Base-by-base conservation (phyloP, 2,329 filamentous ascomycete genomes). In the Colletotrichum falcatum region DNA sequence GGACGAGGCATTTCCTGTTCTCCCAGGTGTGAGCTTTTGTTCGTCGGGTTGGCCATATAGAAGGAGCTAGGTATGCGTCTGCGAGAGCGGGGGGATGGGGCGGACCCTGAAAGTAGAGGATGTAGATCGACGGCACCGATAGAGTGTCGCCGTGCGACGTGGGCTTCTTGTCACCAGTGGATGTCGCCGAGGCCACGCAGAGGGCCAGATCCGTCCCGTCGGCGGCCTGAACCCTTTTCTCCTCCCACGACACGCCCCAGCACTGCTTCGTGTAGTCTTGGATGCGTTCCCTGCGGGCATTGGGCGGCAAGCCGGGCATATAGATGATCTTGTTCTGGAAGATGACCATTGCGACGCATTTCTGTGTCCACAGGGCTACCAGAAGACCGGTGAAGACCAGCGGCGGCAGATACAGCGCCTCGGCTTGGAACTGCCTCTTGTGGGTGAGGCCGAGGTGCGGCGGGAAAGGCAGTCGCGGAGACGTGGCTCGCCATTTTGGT, bases 251-350 rank as follows among this genome's bases (percentile, higher is more conserved):
- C n/a, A 94, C 83, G 0, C 89, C 89, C 33, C 81, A 82, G 73
- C 90, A 93, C 46, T 87, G 83, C 5, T 79, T 77, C 33, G 82
- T 82, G 76, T 93, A 94, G 74, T 92, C 88, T 3, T 82, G 81
- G 46, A 95, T 90, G 66, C 81, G 89, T 81, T 94, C 91, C 30
- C 86, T 84, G 20, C 92, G 86, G 0, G 92, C 85, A 76, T 91
- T 91, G 2, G 92, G 92, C 23, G 92, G 92, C 61, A 94, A 81
- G 55, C 91, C 91, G 0, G 92, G 91, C 83, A 94, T 94, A 80
- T 94, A 95, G 70, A 95, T 92, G 77, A 95, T 93, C 77, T 91
- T 91, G 76, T 95, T 93, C 80, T 95, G 93, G 77, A 94, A 92
- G 5, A 92, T 74, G 35, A 95, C 84, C 81, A 94, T 89, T 89